These are phyloP conservation scores for Tubosaeta sp. DNA, from an alignment of 768 basidiomycete species.

Conservation along the genomic window DNA sequence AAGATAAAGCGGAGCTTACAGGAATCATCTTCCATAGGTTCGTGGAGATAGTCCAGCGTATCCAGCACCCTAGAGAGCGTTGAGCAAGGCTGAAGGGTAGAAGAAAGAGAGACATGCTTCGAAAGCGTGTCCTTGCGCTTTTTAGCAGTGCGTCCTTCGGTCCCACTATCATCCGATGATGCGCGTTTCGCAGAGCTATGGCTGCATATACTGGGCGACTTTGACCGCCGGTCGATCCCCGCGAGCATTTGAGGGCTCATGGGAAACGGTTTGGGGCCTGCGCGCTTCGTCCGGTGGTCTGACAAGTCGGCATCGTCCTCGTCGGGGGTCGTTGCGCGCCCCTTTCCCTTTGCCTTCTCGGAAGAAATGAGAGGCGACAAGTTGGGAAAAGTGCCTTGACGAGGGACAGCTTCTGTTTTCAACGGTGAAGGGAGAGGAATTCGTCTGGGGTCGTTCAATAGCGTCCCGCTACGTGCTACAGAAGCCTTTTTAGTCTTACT, in stretches of 20 bases:
- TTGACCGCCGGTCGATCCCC: conserved; percentile 33
- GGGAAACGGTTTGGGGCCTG: conserved; percentile 37
- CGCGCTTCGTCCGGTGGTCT: neutral
- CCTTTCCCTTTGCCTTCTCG: conserved; percentile 9
- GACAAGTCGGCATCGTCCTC: conserved; percentile 1
- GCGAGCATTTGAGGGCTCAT: conserved; percentile 45
- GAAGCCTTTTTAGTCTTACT: conserved; percentile 9
- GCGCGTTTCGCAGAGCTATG: conserved; percentile 24
- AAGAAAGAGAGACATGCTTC: conserved; percentile 9
- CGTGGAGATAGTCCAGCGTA: conserved; percentile 13
- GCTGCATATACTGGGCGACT: conserved; percentile 13
- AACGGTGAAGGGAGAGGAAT: conserved; percentile 24
- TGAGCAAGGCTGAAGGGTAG: conserved; percentile 3
- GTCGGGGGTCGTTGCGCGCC: conserved; percentile 2
- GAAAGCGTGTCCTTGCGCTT: conserved; percentile 29
- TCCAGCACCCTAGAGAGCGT: conserved; percentile 6
- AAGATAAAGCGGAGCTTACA: conserved; percentile 29
- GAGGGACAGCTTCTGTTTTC: conserved; percentile 3
- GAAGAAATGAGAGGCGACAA: conserved; percentile 22
- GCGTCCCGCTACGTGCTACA: conserved; percentile 7
- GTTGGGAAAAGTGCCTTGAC: conserved; percentile 17
- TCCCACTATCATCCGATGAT: conserved; percentile 32
- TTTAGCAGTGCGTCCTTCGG: conserved; percentile 27
- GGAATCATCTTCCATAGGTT: conserved; percentile 37
- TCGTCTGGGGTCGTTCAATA: neutral